Evolutionary conservation across 768 basidiomycete genomes (phyloP).

Genomic region (Mycena epipterygia): DNA sequence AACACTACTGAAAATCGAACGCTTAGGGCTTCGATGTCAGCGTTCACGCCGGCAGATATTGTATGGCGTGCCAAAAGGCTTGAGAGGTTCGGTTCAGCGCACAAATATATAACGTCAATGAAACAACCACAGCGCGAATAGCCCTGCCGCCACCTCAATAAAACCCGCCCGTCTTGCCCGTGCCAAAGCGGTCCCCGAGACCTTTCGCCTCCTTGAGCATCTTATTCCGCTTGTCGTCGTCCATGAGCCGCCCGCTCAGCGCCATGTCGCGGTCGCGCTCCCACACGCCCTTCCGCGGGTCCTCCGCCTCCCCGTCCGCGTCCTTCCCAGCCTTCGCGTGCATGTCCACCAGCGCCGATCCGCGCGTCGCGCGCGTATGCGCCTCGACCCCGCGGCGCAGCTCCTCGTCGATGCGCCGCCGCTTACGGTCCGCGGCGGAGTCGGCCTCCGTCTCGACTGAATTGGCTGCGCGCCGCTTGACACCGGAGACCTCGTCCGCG

Average conservation of each 20-base stretch:
- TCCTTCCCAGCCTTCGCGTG: constrained; percentile 57
- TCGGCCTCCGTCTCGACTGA: constrained; percentile 56
- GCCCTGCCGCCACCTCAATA: no score
- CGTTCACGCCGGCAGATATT: no score
- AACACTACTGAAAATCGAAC: no score
- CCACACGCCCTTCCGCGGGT: constrained; percentile 82
- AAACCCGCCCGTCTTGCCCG: constrained; percentile 78
- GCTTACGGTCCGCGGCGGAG: constrained; percentile 63
- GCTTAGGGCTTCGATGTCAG: no score
- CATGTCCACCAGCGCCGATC: constrained; percentile 66
- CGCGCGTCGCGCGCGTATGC: constrained; percentile 75
- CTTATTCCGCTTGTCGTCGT: constrained; percentile 83
- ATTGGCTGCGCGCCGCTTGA: constrained; percentile 82
- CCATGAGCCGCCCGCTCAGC: constrained; percentile 89
- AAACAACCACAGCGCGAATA: no score
- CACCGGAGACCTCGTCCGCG: constrained; percentile 95
- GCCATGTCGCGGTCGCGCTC: constrained; percentile 94
- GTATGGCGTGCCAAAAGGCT: no score
- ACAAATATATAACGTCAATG: no score
- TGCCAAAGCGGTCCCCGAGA: constrained; percentile 87
- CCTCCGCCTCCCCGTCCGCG: constrained; percentile 47
- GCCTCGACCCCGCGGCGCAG: constrained; percentile 82
- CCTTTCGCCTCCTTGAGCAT: constrained; percentile 86
- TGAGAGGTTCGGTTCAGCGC: no score
- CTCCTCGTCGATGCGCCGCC: constrained; percentile 75